Conservation (phyloP, 2,329 filamentous ascomycete species). For the Aureobasidium sp. region DNA sequence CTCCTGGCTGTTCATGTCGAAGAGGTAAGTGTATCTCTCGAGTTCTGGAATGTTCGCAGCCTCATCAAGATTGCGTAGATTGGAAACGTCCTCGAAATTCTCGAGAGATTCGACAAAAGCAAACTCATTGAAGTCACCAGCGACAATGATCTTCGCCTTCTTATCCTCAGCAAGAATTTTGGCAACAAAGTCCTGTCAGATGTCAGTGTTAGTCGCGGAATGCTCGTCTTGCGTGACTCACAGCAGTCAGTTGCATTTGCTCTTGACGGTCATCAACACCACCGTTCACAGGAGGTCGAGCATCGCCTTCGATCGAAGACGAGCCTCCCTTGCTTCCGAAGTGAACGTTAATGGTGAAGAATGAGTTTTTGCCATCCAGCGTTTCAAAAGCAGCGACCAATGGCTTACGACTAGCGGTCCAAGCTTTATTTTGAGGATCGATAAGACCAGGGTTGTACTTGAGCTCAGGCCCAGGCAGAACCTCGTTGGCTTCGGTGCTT, state of each 20-base stretch:
- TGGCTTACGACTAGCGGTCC: slow-evolving; percentile 55
- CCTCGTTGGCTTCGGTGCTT: slow-evolving; percentile 46
- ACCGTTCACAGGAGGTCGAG: slow-evolving; percentile 57
- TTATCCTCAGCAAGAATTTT: slow-evolving; percentile 49
- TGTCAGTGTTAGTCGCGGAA: not conserved
- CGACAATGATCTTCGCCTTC: slow-evolving; percentile 50
- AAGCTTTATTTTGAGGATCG: slow-evolving; percentile 52
- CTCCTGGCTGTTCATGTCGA: slow-evolving; percentile 59
- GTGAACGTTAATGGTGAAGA: slow-evolving; percentile 68
- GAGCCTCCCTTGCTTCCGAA: slow-evolving; percentile 58
- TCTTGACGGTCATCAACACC: slow-evolving; percentile 47
- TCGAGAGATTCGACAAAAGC: slow-evolving; percentile 51
- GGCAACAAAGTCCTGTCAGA: slow-evolving; percentile 42
- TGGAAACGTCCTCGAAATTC: slow-evolving; percentile 44
- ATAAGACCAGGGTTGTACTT: slow-evolving; percentile 62
- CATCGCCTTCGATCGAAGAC: slow-evolving; percentile 55
- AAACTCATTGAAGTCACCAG: slow-evolving; percentile 69
- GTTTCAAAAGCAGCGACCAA: slow-evolving; percentile 58
- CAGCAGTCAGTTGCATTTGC: slow-evolving; percentile 52
- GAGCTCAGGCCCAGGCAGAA: slow-evolving; percentile 49
- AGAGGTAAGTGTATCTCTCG: slow-evolving; percentile 65
- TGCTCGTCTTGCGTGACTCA: slow-evolving; percentile 25
- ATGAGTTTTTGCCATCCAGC: slow-evolving; percentile 44
- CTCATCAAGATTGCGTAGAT: slow-evolving; percentile 54
- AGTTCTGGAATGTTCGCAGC: slow-evolving; percentile 41